phyloP scores from a whole-genome alignment of 2,329 filamentous ascomycete species.

The Myriosclerotinia duriaeana region DNA sequence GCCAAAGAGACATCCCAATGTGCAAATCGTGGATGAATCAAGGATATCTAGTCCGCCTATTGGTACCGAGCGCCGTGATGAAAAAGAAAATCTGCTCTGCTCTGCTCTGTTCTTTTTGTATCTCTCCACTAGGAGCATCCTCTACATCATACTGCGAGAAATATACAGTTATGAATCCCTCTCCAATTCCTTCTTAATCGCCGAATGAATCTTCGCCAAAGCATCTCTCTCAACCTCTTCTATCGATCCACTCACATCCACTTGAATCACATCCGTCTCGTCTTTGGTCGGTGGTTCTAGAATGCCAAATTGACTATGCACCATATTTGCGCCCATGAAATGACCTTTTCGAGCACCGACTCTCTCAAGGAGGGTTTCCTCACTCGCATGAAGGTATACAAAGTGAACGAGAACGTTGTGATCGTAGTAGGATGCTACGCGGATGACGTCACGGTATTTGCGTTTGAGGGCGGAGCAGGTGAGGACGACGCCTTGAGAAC shows the following conservation, averaged over 20 bases:
- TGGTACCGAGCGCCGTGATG: slow-evolving; percentile 19
- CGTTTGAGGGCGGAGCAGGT: slow-evolving; percentile 96
- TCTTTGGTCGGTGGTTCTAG: slow-evolving; percentile 77
- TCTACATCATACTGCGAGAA: background rate
- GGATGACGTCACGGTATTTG: slow-evolving; percentile 92
- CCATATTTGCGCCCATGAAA: slow-evolving; percentile 96
- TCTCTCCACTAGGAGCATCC: background rate
- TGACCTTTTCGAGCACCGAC: slow-evolving; percentile 76
- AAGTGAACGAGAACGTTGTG: slow-evolving; percentile 81
- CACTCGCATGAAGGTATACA: slow-evolving; percentile 80
- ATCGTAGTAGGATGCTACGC: slow-evolving; percentile 74
- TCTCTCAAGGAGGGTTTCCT: slow-evolving; percentile 71
- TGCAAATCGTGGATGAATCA: slow-evolving; percentile 11
- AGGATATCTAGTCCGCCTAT: slow-evolving; percentile 16
- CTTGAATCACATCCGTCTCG: slow-evolving; percentile 68
- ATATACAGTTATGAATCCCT: slow-evolving; percentile 23
- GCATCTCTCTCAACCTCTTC: slow-evolving; percentile 62
- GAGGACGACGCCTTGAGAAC: slow-evolving; percentile 77
- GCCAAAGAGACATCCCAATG: slow-evolving; percentile 2
- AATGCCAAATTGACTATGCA: slow-evolving; percentile 83
- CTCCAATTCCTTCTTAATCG: slow-evolving; percentile 28
- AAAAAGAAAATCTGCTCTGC: slow-evolving; percentile 3
- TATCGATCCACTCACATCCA: slow-evolving; percentile 63
- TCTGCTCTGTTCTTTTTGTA: too few relatives aligned
- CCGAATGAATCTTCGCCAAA: slow-evolving; percentile 51